Evolutionary conservation across 2,329 filamentous ascomycete species (phyloP).

Genomic region (Aspergillus sp.): DNA sequence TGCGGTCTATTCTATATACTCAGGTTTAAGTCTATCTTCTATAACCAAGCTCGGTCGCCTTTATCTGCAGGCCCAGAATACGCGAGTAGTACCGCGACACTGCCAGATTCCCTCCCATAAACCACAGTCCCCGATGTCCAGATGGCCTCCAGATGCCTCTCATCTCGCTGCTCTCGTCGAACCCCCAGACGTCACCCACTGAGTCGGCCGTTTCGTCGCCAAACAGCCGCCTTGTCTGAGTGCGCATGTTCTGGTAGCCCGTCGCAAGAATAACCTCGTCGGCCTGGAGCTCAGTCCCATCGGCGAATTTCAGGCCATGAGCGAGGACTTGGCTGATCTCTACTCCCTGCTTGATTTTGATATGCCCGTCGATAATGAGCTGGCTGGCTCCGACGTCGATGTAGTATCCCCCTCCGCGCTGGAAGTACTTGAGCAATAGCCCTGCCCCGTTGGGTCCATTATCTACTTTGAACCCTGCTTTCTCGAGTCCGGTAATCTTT

Average conservation of each 20-base stretch:
- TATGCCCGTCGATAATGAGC: slow-evolving; percentile 63
- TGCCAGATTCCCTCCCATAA: slow-evolving; percentile 65
- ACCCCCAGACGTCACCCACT: slow-evolving; percentile 63
- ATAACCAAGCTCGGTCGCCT: slow-evolving; percentile 36
- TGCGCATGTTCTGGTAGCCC: slow-evolving; percentile 68
- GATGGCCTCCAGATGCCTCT: slow-evolving; percentile 60
- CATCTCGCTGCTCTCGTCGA: slow-evolving; percentile 57
- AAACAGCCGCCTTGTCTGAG: slow-evolving; percentile 60
- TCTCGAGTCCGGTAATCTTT: slow-evolving; percentile 48
- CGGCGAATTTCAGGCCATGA: slow-evolving; percentile 52
- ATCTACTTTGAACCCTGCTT: slow-evolving; percentile 62
- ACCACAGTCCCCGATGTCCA: slow-evolving; percentile 68
- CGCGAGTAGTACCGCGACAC: slow-evolving; percentile 63
- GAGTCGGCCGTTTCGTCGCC: slow-evolving; percentile 63
- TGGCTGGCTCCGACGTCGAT: slow-evolving; percentile 66
- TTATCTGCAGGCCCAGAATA: slow-evolving; percentile 52
- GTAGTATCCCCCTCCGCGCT: slow-evolving; percentile 68
- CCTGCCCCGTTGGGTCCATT: slow-evolving; percentile 57
- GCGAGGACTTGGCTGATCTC: slow-evolving; percentile 56
- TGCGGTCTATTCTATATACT: no score
- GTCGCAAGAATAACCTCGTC: slow-evolving; percentile 64
- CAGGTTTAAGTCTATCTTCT: no score
- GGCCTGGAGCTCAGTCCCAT: slow-evolving; percentile 59
- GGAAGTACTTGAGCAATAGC: slow-evolving; percentile 63
- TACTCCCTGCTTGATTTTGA: slow-evolving; percentile 64